Conservation (phyloP, 805 yeast genomes). For the Kluyveromyces wickerhamii region DNA sequence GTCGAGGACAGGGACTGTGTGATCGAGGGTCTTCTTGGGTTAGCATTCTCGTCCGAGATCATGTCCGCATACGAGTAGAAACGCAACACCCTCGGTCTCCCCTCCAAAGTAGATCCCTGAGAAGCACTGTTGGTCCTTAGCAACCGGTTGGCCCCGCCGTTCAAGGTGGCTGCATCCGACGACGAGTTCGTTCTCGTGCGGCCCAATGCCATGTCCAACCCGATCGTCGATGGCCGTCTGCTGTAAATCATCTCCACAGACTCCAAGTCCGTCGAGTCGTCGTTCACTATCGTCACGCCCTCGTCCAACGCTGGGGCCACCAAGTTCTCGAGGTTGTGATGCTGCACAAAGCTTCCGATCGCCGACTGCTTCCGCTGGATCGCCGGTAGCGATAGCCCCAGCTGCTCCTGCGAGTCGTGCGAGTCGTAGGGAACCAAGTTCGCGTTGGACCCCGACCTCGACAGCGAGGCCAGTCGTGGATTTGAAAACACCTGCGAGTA, state of each 20-base stretch:
- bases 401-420: conserved; percentile 2
- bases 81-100: conserved; percentile 25
- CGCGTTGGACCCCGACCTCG: conserved; percentile 9
- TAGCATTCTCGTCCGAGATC: conserved; percentile 54
- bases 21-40: conserved; percentile 53
- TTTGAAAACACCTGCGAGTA: conserved; percentile 10
- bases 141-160: conserved; percentile 2
- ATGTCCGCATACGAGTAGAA: conserved; percentile 79
- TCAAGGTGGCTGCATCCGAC: conserved; percentile 13
- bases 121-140: conserved; percentile 4
- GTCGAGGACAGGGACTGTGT: conserved; percentile 35
- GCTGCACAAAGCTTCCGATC: conserved; percentile 29
- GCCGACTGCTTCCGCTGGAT: conserved; percentile 23
- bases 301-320: conserved; percentile 83
- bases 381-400: conserved; percentile 3
- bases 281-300: conserved; percentile 55
- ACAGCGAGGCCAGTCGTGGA: conserved; percentile 17
- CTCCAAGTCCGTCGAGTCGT: conserved; percentile 50
- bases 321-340: conserved; percentile 48
- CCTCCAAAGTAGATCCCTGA: conserved; percentile 4
- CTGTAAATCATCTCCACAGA: conserved; percentile 64
- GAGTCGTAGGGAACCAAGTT: conserved; percentile 3
- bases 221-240: conserved; percentile 49
- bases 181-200: conserved; percentile 28
- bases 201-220: conserved; percentile 33